Evolutionary conservation across 495 filamentous ascomycete genomes (phyloP), one percentile per base, ranked within the genome.

Genomic region (Jackrogersella multiformis): DNA sequence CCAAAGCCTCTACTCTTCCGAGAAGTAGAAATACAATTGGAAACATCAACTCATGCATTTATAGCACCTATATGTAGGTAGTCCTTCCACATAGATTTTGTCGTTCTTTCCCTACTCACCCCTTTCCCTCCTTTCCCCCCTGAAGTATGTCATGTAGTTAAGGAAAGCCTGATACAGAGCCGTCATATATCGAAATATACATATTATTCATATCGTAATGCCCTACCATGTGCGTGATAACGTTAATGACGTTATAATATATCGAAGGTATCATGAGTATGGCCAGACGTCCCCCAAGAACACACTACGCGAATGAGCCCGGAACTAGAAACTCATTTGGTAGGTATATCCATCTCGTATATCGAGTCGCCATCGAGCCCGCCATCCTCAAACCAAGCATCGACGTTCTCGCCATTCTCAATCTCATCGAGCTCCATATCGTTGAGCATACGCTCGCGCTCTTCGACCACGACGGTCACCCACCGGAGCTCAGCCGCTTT

Each of bases 381-480:
- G 2, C 51, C 67, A 13, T 73, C 71, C 8, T 69, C 66, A 16
- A 66, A 62, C 62, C 68, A 69, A 41, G 67, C 74, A 28, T 74
- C 73, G 18, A 73, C 56, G 24, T 75, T 69, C 26, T 62, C 70
- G 0, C 64, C 72, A 13, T 54, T 73, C 42, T 77, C 79, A n/a
- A 77, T 72, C 56, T 78, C 80, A 9, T 69, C 54, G 12, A 42
- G 12, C 57, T 80, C 76, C 54, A 74, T 69, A 35, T 71, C 71
- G 8, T 28, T 44, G 18, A 79, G 69, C 49, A 77, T 48, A 23
- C 71, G 61, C 13, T 36, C 52, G 2, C 75, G 67, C 71, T 78
- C 77, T 35, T 67, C 67, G 4, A 67, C 53, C 8, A 77, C 74
- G 7, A 74, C 61, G 10, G 46, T 59, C 28, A 72, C 70, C 74